Evolutionary conservation across 768 basidiomycete genomes (phyloP).

Genomic region (Boletus vinaceobasis): DNA sequence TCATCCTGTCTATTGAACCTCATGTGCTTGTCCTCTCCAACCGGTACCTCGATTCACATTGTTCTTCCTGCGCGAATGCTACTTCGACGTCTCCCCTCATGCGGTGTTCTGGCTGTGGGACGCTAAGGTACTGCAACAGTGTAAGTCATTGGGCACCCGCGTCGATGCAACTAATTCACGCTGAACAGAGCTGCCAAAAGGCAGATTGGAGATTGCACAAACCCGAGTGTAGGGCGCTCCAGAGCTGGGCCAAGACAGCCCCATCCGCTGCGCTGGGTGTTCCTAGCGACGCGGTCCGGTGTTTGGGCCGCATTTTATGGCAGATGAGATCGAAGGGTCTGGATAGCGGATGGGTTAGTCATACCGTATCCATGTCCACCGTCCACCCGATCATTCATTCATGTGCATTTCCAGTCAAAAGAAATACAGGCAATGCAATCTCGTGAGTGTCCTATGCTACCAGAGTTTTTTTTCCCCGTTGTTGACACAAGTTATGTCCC

Average conservation of each 20-base stretch:
- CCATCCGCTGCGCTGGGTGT: conserved; percentile 45
- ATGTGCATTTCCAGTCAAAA: conserved; percentile 41
- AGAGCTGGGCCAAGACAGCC: conserved; percentile 50
- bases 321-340: conserved; percentile 51
- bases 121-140: conserved; percentile 69
- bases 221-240: conserved; percentile 71
- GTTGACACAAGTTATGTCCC: neutral
- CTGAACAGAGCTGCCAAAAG: conserved; percentile 59
- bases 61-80: conserved; percentile 61
- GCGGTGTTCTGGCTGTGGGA: conserved; percentile 72
- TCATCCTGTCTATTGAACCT: conserved; percentile 56
- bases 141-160: conserved; percentile 39
- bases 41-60: conserved; percentile 55
- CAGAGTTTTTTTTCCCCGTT: neutral
- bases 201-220: conserved; percentile 75
- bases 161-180: neutral
- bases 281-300: conserved; percentile 78
- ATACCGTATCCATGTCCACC: neutral
- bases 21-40: conserved; percentile 65
- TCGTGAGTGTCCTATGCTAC: conserved; percentile 45
- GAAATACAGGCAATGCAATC: conserved; percentile 73
- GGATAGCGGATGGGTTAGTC: conserved; percentile 55
- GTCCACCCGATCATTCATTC: neutral
- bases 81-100: conserved; percentile 43
- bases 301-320: conserved; percentile 76